phyloP scores from a whole-genome alignment of 1,284 basidiomycete species.

The Apiotrichum laibachii region DNA sequence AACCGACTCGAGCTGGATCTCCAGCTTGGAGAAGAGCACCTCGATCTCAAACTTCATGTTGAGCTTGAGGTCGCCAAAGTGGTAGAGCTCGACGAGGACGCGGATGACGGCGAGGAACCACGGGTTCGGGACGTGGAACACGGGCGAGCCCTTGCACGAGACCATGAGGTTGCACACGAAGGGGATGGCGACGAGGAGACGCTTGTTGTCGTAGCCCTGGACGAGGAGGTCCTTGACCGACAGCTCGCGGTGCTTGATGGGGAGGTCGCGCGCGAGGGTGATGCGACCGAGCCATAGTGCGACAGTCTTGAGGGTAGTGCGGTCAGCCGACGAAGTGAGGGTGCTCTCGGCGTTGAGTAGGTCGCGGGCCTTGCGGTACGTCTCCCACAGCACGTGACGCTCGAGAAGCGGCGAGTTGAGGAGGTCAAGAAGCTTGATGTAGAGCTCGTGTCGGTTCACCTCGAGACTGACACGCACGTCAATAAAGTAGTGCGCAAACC shows the following conservation, averaged over 20 bases:
- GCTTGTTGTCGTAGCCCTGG: slow-evolving; percentile 89
- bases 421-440: slow-evolving; percentile 87
- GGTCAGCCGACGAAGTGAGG: slow-evolving; percentile 77
- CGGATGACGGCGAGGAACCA: slow-evolving; percentile 96
- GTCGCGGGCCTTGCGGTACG: slow-evolving; percentile 76
- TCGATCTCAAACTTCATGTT: slow-evolving; percentile 99
- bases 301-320: slow-evolving; percentile 86
- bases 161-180: slow-evolving; percentile 98
- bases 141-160: slow-evolving; percentile 79
- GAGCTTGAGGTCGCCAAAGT: slow-evolving; percentile 92
- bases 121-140: slow-evolving; percentile 95
- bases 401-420: slow-evolving; percentile 65
- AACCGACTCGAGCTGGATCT: slow-evolving; percentile 80
- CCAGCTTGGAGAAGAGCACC: slow-evolving; percentile 87
- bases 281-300: slow-evolving; percentile 93
- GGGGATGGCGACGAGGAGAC: slow-evolving; percentile 91
- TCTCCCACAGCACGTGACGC: slow-evolving; percentile 87
- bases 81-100: slow-evolving; percentile 91
- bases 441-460: slow-evolving; percentile 94
- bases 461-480: slow-evolving; percentile 94
- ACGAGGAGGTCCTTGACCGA: slow-evolving; percentile 95
- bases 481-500: slow-evolving; percentile 98
- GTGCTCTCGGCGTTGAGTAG: slow-evolving; percentile 92
- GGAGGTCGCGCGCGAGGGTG: slow-evolving; percentile 86
- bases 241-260: slow-evolving; percentile 88